Percentiles rank a stretch among this genome's conserved stretches.
These are phyloP conservation scores for Handroanthus guayacan DNA, from an alignment of 257 asterid species.

Conservation along the genomic window DNA sequence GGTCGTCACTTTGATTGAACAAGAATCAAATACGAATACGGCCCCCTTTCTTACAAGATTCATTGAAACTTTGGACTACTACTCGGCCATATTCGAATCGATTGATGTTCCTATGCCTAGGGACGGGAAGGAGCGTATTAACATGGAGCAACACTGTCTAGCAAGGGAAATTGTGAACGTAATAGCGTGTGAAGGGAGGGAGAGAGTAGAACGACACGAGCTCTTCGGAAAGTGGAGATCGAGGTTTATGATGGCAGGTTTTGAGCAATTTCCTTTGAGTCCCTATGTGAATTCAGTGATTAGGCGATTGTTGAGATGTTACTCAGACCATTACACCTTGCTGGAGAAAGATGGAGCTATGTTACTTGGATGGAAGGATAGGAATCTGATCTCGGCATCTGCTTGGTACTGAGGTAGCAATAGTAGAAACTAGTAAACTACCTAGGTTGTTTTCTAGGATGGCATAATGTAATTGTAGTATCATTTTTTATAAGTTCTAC, in stretches of 20 bases:
- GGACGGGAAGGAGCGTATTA: constrained; percentile 64
- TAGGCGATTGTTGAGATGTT: constrained; percentile 56
- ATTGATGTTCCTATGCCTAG: constrained; percentile 57
- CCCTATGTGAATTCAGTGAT: constrained; percentile 74
- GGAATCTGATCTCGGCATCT: constrained; percentile 77
- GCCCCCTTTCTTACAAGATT: constrained; percentile 65
- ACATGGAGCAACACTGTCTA: constrained; percentile 66
- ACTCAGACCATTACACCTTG: constrained; percentile 72
- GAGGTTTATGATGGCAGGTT: constrained; percentile 70
- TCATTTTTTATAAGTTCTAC: too few relatives aligned
- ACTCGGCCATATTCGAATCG: constrained; percentile 65
- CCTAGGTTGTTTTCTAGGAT: not conserved
- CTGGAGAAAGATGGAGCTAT: constrained; percentile 71
- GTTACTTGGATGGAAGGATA: constrained; percentile 75
- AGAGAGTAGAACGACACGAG: constrained; percentile 71
- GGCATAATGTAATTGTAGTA: not conserved
- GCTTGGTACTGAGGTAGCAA: constrained; percentile 31
- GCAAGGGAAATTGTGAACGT: constrained; percentile 74
- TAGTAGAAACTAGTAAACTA: not conserved
- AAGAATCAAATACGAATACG: constrained; percentile 74
- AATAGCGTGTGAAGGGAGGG: constrained; percentile 71
- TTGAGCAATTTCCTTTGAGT: constrained; percentile 58
- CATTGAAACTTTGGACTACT: constrained; percentile 60
- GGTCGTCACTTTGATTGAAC: constrained; percentile 69
- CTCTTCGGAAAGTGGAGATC: constrained; percentile 69